Percentiles rank a stretch among this genome's conserved stretches.
Evolutionary conservation across 2,329 filamentous ascomycete genomes (phyloP).

Genomic region (Aureobasidium sp.): DNA sequence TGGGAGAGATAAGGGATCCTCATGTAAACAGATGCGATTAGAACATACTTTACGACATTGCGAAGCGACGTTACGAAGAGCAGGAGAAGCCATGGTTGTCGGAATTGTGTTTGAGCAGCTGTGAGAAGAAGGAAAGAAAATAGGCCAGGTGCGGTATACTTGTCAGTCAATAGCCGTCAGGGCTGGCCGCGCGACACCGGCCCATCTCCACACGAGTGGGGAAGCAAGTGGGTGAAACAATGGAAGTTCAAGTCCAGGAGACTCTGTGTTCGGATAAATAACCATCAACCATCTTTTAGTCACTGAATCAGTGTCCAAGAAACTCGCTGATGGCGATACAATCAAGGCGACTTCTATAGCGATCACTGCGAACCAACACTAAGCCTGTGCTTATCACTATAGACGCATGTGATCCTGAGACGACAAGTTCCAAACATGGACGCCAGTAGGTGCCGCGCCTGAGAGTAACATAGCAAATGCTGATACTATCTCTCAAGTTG

Average conservation of each 20-base stretch:
- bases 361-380: neutral
- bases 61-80: constrained; percentile 12
- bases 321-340: too few species aligned
- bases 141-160: neutral
- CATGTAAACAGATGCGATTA: neutral
- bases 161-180: too few species aligned
- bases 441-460: neutral
- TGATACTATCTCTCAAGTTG: constrained; percentile 42
- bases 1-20: neutral
- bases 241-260: neutral
- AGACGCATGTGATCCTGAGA: too few species aligned
- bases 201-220: too few species aligned
- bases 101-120: neutral
- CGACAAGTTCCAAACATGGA: neutral
- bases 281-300: too few species aligned
- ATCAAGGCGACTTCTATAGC: too few species aligned
- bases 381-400: neutral
- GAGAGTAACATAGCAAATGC: neutral
- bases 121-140: neutral
- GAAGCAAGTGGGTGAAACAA: too few species aligned
- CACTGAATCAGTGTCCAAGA: too few species aligned
- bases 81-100: constrained; percentile 28
- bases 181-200: neutral
- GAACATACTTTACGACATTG: constrained; percentile 42
- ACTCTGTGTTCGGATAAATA: too few species aligned